Evolutionary conservation across 768 basidiomycete genomes (phyloP), one percentile per base, ranked within the genome.

Genomic region (Chiua virens): DNA sequence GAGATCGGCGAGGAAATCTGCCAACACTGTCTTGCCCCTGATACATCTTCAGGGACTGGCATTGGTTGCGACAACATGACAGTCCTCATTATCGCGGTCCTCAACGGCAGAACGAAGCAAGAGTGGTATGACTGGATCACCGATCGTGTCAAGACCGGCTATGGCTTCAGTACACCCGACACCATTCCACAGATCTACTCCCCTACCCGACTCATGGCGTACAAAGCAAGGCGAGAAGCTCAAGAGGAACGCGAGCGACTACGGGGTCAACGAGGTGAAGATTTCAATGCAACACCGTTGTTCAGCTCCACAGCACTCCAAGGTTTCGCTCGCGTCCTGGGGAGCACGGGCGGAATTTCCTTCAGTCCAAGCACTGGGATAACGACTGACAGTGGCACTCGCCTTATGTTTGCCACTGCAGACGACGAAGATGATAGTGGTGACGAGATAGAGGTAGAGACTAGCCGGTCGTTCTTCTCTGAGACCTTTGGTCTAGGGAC

Each of bases 31-130:
- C 79, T 98, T 42, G 95, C 97, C 21, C 95, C 95, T 1, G 93
- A 97, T 66, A 90, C 91, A 2, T 86, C 87, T 21, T 89, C 89
- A 32, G 91, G 90, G 42, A 83, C 84, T 39, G 97, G 97, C 13
- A 91, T 98, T 56, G 97, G 97, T 18, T 98, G 96, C 68, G 97
- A 99, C 74, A 98, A 99, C 75, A 99, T 99, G 97, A 99, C 97
- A 0, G 75, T 97, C 43, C 79, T 98, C 59, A 82, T 99, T 46
- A 80, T 98, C 50, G 97, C 92, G 8, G 70, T 99, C 40, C 79
- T 95, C 28, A 80, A 89, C 55, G 95, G 91, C 36, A 83, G 85
- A 53, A 89, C 92, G n/a, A 82, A 86, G 67, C 87, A 90, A 57
- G 85, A 94, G 64, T 98, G 97, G 97, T 89, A 90, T 62, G 67